phyloP scores from a whole-genome alignment of 129 eudicot species.

The Heracleum sosnowskyi region DNA sequence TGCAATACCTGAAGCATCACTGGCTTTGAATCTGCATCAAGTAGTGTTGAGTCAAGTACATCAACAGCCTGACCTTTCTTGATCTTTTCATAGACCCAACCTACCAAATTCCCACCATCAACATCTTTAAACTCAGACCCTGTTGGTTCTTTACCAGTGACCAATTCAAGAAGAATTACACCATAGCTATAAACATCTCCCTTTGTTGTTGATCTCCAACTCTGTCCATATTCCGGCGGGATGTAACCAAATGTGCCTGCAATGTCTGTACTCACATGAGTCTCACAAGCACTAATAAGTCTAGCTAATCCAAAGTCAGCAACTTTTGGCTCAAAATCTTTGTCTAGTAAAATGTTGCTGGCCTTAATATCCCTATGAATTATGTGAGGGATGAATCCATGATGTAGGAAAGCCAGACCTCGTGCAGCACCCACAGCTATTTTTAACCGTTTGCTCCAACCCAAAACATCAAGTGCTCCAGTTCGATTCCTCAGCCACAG shows the following conservation, averaged over 20 bases:
- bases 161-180: constrained; percentile 68
- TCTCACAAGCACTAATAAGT: constrained; percentile 70
- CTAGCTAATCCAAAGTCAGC: constrained; percentile 69
- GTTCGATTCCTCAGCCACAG: constrained; percentile 51
- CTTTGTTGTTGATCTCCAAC: constrained; percentile 69
- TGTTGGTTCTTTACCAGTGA: constrained; percentile 79
- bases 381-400: constrained; percentile 61
- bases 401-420: constrained; percentile 73
- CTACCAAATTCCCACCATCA: constrained; percentile 74
- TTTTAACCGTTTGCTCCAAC: constrained; percentile 51
- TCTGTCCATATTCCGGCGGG: constrained; percentile 77
- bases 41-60: constrained; percentile 52
- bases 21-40: constrained; percentile 62
- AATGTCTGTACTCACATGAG: constrained; percentile 72
- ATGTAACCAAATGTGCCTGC: constrained; percentile 86
- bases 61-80: constrained; percentile 54
- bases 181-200: constrained; percentile 86
- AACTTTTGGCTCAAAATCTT: constrained; percentile 71
- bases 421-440: constrained; percentile 77
- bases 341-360: constrained; percentile 53
- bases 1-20: constrained; percentile 54
- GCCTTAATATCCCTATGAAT: constrained; percentile 83
- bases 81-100: constrained; percentile 59
- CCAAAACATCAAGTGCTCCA: constrained; percentile 40
- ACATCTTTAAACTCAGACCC: constrained; percentile 67